phyloP scores from a whole-genome alignment of 2,329 filamentous ascomycete genomes.

The Bipolaris victoriae region DNA sequence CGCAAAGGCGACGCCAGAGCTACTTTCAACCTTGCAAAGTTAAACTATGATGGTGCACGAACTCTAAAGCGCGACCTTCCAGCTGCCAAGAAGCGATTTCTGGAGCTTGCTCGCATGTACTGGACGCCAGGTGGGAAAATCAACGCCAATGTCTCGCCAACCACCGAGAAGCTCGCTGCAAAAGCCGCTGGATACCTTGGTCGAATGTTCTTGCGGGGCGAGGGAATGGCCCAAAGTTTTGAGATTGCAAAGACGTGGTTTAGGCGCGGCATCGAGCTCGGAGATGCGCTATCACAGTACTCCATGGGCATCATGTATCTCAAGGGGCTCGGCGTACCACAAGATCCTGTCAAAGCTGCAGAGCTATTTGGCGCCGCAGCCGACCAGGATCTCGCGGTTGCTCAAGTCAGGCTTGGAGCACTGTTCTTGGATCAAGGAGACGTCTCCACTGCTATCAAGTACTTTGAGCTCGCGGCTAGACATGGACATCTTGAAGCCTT shows the following conservation, averaged over 20 bases:
- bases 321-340: conserved; percentile 73
- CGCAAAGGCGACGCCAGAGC: conserved; percentile 88
- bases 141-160: conserved; percentile 70
- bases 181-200: conserved; percentile 89
- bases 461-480: conserved; percentile 84
- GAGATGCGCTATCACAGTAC: conserved; percentile 84
- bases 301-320: conserved; percentile 83
- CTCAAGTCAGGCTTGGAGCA: conserved; percentile 81
- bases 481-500: conserved; percentile 87
- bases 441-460: conserved; percentile 76
- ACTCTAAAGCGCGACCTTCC: conserved; percentile 75
- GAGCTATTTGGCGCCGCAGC: conserved; percentile 79
- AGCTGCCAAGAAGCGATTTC: conserved; percentile 80
- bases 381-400: conserved; percentile 78
- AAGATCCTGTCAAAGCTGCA: conserved; percentile 74
- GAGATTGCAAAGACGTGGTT: conserved; percentile 82
- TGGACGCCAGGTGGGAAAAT: conserved; percentile 82
- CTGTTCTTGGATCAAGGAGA: conserved; percentile 90
- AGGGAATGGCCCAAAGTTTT: conserved; percentile 81
- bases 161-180: conserved; percentile 77
- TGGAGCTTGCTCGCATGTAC: conserved; percentile 77
- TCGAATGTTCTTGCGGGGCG: conserved; percentile 86
- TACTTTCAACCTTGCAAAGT: conserved; percentile 81
- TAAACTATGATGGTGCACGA: conserved; percentile 86
- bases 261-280: conserved; percentile 74